Evolutionary conservation across 2,329 filamentous ascomycete genomes (phyloP).

Genomic region (Cercospora sp.): DNA sequence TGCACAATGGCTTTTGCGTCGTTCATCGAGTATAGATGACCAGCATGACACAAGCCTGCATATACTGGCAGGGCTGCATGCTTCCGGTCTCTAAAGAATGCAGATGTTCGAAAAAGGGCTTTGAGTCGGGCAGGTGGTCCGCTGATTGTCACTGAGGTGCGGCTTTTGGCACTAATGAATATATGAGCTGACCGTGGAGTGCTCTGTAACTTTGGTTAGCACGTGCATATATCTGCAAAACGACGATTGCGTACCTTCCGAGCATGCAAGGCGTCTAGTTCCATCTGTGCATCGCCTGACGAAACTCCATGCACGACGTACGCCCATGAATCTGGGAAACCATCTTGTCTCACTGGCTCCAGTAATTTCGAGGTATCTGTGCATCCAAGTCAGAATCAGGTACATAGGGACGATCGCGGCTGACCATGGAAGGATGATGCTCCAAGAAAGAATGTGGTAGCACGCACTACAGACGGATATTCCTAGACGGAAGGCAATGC

Average conservation of each 20-base stretch:
- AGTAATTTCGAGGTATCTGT: constrained; percentile 47
- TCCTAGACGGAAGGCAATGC: constrained; percentile 52
- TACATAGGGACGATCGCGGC: no score
- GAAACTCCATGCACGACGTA: constrained; percentile 44
- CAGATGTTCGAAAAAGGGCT: constrained; percentile 29
- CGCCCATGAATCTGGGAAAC: constrained; percentile 44
- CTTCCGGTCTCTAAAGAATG: constrained; percentile 28
- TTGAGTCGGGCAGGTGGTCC: constrained; percentile 37
- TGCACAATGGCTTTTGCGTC: neutral
- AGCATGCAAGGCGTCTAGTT: constrained; percentile 39
- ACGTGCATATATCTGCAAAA: no score
- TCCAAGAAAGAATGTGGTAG: no score
- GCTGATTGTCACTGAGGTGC: constrained; percentile 36
- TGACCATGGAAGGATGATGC: no score
- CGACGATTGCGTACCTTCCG: no score
- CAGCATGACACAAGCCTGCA: constrained; percentile 36
- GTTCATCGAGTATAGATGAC: constrained; percentile 30
- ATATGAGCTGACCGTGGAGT: constrained; percentile 26
- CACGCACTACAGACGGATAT: no score
- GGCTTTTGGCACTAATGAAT: constrained; percentile 34
- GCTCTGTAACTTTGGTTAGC: neutral
- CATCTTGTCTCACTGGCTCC: constrained; percentile 37
- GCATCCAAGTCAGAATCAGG: neutral
- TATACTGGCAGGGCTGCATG: constrained; percentile 34
- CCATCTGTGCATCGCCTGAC: constrained; percentile 39